A percentile compares a stretch with the other conserved stretches of the same genome.
These are phyloP conservation scores for Cyclotella cryptica DNA, from an alignment of 108 stramenopile species.

Conservation along the genomic window DNA sequence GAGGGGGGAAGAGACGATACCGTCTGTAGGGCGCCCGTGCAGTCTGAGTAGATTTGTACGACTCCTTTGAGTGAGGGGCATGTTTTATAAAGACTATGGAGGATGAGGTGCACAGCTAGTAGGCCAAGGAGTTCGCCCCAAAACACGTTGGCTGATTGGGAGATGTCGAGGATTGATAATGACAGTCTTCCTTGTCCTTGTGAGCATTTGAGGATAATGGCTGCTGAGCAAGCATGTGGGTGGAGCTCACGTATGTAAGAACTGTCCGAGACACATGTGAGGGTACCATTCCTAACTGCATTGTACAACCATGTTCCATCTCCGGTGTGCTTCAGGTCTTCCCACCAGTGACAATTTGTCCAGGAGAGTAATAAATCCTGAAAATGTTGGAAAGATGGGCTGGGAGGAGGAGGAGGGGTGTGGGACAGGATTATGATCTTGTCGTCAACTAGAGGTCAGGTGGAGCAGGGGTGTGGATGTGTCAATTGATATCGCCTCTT, in stretches of 20 bases:
- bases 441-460: no score
- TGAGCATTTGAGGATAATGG: constrained; percentile 7
- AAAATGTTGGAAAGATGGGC: no score
- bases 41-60: no score
- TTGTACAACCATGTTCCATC: background rate
- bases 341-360: constrained; percentile 13
- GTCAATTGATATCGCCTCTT: no score
- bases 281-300: background rate
- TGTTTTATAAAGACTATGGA: no score
- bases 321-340: no score
- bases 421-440: no score
- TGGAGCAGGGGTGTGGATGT: no score
- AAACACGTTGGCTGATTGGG: background rate
- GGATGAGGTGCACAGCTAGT: constrained; percentile 14
- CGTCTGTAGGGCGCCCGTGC: no score
- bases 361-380: constrained; percentile 9
- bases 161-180: background rate
- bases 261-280: background rate
- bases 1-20: no score
- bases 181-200: constrained; percentile 8
- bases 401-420: no score
- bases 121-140: constrained; percentile 21
- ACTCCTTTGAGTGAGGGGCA: no score
- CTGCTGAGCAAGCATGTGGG: constrained; percentile 5
- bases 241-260: constrained; percentile 19